phyloP scores from a whole-genome alignment of 139 green algal species.

The Axilococcus clingmanii region DNA sequence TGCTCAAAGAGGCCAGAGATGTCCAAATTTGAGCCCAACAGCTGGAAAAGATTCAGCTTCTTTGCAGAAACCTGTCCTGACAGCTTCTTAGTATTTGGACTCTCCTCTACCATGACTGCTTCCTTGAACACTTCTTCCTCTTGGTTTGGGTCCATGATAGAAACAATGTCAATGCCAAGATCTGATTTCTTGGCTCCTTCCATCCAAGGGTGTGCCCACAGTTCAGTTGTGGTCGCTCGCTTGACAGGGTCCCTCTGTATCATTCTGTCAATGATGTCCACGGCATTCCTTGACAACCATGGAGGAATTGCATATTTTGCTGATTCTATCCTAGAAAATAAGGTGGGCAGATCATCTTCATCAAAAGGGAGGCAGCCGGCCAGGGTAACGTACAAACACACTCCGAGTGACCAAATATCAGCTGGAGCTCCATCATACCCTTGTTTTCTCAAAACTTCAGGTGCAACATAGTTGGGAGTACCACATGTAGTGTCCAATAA shows the following conservation, averaged over 20 bases:
- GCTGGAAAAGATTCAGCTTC: constrained; percentile 40
- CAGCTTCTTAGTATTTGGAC: not conserved
- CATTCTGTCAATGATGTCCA: constrained; percentile 21
- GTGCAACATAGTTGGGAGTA: constrained; percentile 70
- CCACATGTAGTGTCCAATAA: constrained; percentile 57
- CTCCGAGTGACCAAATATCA: constrained; percentile 53
- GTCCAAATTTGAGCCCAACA: constrained; percentile 36
- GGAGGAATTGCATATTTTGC: constrained; percentile 30
- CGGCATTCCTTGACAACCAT: constrained; percentile 22
- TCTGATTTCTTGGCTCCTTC: not conserved
- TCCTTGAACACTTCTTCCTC: not conserved
- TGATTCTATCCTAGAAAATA: constrained; percentile 32
- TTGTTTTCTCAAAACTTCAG: constrained; percentile 46
- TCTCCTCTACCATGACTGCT: too few species aligned
- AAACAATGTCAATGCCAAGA: not conserved
- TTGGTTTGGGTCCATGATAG: not conserved
- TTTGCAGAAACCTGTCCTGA: not conserved
- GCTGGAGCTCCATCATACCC: constrained; percentile 39
- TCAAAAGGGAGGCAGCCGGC: constrained; percentile 46
- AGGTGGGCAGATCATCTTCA: constrained; percentile 22
- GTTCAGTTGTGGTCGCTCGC: constrained; percentile 15
- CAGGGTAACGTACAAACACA: constrained; percentile 38
- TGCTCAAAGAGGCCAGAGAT: constrained; percentile 39
- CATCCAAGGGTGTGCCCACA: constrained; percentile 35
- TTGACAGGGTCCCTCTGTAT: constrained; percentile 14